Conservation (phyloP, 2,329 filamentous ascomycete genomes). For the Trichoderma sp. region DNA sequence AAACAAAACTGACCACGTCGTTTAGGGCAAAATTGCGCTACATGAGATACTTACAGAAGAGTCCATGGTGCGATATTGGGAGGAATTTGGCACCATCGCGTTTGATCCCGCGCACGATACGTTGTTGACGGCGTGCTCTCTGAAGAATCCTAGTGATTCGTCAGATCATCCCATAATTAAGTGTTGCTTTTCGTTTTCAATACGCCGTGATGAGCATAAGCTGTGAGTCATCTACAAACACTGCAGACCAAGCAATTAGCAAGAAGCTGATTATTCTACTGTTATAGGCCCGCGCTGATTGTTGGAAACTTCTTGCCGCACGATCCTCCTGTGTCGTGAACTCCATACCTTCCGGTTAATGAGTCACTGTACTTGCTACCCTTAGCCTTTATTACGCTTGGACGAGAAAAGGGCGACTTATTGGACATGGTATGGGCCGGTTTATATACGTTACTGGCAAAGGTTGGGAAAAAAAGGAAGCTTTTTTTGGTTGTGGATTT, state of each 20-base stretch:
- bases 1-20: not conserved
- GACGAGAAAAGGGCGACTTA: not conserved
- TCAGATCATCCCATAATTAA: constrained; percentile 75
- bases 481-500: not conserved
- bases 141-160: constrained; percentile 78
- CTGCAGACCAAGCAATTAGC: not conserved
- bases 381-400: not conserved
- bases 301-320: constrained; percentile 96
- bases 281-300: constrained; percentile 80
- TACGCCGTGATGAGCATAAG: constrained; percentile 91
- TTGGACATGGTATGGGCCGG: not conserved
- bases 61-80: constrained; percentile 95
- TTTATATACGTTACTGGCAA: not conserved
- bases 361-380: not conserved
- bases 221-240: constrained; percentile 67
- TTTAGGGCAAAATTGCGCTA: constrained; percentile 86
- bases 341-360: not conserved
- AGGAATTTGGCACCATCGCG: constrained; percentile 97
- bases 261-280: constrained; percentile 5
- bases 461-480: not conserved
- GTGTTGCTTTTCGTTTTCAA: constrained; percentile 98
- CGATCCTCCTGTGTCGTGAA: constrained; percentile 53
- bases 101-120: constrained; percentile 95
- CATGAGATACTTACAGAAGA: constrained; percentile 97
- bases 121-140: constrained; percentile 86